Evolutionary conservation across 2,329 filamentous ascomycete species (phyloP), one percentile per base, ranked within the genome.

Genomic region (Cladophialophora chaetospira): DNA sequence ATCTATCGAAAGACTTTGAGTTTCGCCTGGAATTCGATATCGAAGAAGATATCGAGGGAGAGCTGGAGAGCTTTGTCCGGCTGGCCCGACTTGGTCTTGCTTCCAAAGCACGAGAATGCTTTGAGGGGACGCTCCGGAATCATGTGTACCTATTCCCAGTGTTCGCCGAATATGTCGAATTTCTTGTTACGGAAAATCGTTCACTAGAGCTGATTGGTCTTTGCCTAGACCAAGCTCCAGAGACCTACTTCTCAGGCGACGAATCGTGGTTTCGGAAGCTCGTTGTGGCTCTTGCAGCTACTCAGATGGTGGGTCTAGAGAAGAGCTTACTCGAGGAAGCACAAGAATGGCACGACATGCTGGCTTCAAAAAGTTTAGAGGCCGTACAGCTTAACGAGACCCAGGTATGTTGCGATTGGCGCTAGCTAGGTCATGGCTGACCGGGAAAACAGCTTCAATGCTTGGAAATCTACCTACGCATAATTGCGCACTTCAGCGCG

Each of bases 61-160:
- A 49, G 19, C 29, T 49, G 13, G 46, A 49, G 29, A n/a, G 25
- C 23, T 49, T 49, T 23, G 46, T 49, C 46, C 46, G 29, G n/a
- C 17, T 49, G 9, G 46, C 28, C 5, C 46, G 46, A 6, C 11
- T 23, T 21, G 46, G 46, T 25, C 29, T 49, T 17, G 11, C 19
- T 11, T 21, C 13, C 35, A 33, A 15, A 29, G 46, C 46, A 2
- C 46, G 29, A 17, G 29, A 38, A 1, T n/a, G 36, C 29, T 49
- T 49, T 35, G 4, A 36, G 13, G 9, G 21, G 9, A 43, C 40
- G 19, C 40, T 43, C 13, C n/a, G 17, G 2, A n/a, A 6, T 10
- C 19, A 43, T 43, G 13, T 43, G 11, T 2, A 21, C 5, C 40
- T 43, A 3, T 43, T 26, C 21, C 40, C 40, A 2, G 40, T 43